These are phyloP conservation scores for Beta vulgaris DNA, from an alignment of 148 eudicot species.

Conservation along the genomic window DNA sequence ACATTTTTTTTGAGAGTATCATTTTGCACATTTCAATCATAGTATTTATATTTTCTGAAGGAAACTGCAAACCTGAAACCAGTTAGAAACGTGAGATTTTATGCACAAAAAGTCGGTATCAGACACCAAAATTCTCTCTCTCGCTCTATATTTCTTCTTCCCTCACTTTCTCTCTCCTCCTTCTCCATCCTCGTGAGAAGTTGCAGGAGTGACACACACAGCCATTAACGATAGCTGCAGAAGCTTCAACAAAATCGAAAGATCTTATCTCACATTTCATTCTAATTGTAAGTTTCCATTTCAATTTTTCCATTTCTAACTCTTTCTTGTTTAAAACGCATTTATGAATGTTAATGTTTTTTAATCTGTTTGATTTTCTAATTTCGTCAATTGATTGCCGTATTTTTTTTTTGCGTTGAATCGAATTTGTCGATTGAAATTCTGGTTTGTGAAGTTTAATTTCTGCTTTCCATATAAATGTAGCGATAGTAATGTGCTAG, in stretches of 20 bases:
- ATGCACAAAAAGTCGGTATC: too few species aligned
- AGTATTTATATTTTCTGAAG: too few species aligned
- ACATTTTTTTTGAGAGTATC: too few species aligned
- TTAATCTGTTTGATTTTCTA: not conserved
- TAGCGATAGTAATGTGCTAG: not conserved
- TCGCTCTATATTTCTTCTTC: too few species aligned
- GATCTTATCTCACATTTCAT: constrained; percentile 23
- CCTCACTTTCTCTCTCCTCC: constrained; percentile 14
- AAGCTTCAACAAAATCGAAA: not conserved
- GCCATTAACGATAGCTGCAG: constrained; percentile 17
- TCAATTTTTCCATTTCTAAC: not conserved
- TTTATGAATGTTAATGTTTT: too few species aligned
- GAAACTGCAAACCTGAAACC: too few species aligned
- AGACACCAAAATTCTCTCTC: too few species aligned
- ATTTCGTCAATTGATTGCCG: not conserved
- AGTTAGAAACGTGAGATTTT: too few species aligned
- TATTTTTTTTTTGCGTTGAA: not conserved
- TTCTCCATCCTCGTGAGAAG: constrained; percentile 7
- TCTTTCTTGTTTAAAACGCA: too few species aligned
- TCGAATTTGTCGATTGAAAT: too few species aligned
- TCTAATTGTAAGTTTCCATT: not conserved
- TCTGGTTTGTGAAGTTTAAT: not conserved
- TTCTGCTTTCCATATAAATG: not conserved
- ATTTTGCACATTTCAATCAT: too few species aligned
- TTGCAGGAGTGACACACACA: constrained; percentile 30